A percentile compares a stretch with the other conserved stretches of the same genome.
These are phyloP conservation scores for Tulasnella sp. DNA, from an alignment of 768 basidiomycete genomes.

Conservation along the genomic window DNA sequence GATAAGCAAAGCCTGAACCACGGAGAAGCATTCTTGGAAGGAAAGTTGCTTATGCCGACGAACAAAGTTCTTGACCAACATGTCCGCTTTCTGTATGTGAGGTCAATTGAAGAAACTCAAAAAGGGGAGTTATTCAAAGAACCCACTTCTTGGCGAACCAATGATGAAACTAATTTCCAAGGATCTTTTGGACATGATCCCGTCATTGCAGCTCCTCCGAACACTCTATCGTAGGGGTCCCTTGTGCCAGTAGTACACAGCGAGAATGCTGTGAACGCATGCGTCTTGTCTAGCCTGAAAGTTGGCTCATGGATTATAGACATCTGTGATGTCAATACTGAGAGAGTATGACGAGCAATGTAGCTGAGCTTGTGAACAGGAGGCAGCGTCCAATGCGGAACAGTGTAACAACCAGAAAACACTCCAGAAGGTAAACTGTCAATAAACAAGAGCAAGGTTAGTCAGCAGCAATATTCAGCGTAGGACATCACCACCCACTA, in stretches of 20 bases:
- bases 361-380: slow-evolving; percentile 23
- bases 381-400: slow-evolving; percentile 28
- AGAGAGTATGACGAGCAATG: slow-evolving; percentile 27
- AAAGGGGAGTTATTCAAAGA: too few relatives aligned
- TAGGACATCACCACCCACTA: slow-evolving; percentile 20
- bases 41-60: background rate
- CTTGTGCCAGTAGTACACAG: slow-evolving; percentile 26
- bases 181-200: background rate
- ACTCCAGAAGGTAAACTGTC: slow-evolving; percentile 24
- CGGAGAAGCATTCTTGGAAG: slow-evolving; percentile 19
- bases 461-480: background rate
- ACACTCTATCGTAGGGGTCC: background rate
- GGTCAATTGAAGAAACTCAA: background rate
- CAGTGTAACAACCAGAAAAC: slow-evolving; percentile 26
- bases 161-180: slow-evolving; percentile 5
- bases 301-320: slow-evolving; percentile 29
- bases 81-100: slow-evolving; percentile 25
- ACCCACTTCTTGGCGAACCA: slow-evolving; percentile 9
- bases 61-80: slow-evolving; percentile 23
- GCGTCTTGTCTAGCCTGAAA: slow-evolving; percentile 25
- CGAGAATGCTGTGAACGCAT: slow-evolving; percentile 28
- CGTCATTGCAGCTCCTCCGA: background rate
- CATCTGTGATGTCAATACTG: slow-evolving; percentile 27
- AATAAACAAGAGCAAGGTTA: background rate
- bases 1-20: slow-evolving; percentile 25